These are phyloP conservation scores for Corymbia calophylla DNA, from an alignment of 441 rosid species.

Conservation along the genomic window DNA sequence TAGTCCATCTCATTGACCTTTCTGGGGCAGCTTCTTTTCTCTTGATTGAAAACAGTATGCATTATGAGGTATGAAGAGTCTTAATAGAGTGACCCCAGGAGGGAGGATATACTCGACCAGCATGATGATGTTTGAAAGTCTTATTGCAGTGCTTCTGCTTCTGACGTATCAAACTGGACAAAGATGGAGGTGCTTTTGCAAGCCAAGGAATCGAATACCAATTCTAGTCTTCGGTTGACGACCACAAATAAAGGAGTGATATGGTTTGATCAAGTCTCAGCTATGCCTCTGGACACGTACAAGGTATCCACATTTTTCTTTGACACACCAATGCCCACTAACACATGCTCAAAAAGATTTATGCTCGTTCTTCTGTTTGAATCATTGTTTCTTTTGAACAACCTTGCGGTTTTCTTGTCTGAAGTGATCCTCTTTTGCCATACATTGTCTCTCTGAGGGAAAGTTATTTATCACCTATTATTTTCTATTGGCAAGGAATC, in stretches of 20 bases:
- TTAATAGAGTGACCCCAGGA: neutral
- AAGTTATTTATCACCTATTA: neutral
- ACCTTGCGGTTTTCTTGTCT: neutral
- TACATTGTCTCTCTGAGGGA: neutral
- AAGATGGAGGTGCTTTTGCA: conserved; percentile 53
- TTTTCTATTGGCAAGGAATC: neutral
- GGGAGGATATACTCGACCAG: neutral
- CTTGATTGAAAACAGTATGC: neutral
- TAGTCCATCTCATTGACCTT: neutral
- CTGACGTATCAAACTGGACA: conserved; percentile 70
- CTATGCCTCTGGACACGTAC: conserved; percentile 70
- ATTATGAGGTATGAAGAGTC: neutral
- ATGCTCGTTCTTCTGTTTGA: neutral
- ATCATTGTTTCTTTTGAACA: neutral
- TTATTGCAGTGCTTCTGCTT: conserved; percentile 55
- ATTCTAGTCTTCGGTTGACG: conserved; percentile 65
- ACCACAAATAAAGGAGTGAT: conserved; percentile 47
- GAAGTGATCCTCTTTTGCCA: neutral
- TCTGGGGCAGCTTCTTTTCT: neutral
- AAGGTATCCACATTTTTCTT: conserved; percentile 30
- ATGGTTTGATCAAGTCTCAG: conserved; percentile 91
- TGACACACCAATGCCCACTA: neutral
- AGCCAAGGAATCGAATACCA: conserved; percentile 53
- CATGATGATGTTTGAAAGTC: neutral
- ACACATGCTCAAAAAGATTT: neutral